Conservation (phyloP, 306 rosid genomes). For the Cucumis melo region DNA sequence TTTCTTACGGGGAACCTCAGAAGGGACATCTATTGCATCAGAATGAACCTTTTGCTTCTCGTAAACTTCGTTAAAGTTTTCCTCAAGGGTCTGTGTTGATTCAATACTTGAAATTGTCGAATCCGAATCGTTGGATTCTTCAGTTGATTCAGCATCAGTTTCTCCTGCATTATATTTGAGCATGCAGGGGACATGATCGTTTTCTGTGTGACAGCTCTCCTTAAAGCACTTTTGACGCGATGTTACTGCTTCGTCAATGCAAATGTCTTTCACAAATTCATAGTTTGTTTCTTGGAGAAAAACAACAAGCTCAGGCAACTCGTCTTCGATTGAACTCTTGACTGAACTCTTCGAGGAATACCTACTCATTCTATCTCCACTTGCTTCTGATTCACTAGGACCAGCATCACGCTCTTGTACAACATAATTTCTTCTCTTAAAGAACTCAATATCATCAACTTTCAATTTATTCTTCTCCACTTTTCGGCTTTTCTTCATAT, state of each 20-base stretch:
- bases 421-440: not conserved
- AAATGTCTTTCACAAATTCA: slow-evolving; percentile 41
- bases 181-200: slow-evolving; percentile 7
- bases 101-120: slow-evolving; percentile 6
- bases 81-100: slow-evolving; percentile 10
- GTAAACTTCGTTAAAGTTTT: slow-evolving; percentile 8
- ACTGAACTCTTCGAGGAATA: slow-evolving; percentile 9
- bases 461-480: not conserved
- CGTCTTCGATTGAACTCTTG: slow-evolving; percentile 14
- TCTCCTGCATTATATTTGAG: slow-evolving; percentile 11
- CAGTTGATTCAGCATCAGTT: slow-evolving; percentile 16
- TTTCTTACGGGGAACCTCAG: slow-evolving; percentile 5
- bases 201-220: slow-evolving; percentile 19
- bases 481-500: not conserved
- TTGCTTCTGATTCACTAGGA: slow-evolving; percentile 5
- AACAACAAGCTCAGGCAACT: slow-evolving; percentile 53
- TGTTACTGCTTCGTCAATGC: slow-evolving; percentile 21
- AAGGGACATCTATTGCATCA: not conserved
- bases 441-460: not conserved
- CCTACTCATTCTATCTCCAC: slow-evolving; percentile 13
- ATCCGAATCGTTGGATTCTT: slow-evolving; percentile 11
- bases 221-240: slow-evolving; percentile 9
- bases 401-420: not conserved
- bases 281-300: slow-evolving; percentile 57
- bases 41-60: not conserved